Evolutionary conservation across 139 green algal genomes (phyloP).

Genomic region (Picochlorum sp.): DNA sequence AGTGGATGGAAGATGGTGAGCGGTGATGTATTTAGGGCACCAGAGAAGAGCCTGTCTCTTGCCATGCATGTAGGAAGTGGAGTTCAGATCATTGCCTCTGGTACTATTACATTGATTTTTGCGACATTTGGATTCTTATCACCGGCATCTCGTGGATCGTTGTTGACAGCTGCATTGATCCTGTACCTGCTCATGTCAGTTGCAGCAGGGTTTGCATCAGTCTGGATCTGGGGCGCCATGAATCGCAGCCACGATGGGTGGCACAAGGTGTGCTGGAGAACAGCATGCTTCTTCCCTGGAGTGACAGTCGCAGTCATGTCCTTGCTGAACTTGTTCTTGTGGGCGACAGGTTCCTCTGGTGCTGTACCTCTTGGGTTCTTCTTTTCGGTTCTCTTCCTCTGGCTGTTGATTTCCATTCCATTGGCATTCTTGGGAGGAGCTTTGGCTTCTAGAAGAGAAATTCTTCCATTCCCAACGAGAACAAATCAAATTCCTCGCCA

Average conservation of each 20-base stretch:
- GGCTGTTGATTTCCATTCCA: slow-evolving; percentile 42
- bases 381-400: slow-evolving; percentile 79
- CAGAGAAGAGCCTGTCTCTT: slow-evolving; percentile 45
- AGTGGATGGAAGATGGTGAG: slow-evolving; percentile 94
- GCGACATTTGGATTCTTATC: slow-evolving; percentile 90
- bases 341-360: slow-evolving; percentile 62
- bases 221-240: slow-evolving; percentile 78
- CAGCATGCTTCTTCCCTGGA: slow-evolving; percentile 76
- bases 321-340: slow-evolving; percentile 74
- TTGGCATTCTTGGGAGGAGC: slow-evolving; percentile 35
- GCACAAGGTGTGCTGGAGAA: slow-evolving; percentile 38
- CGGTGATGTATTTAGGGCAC: slow-evolving; percentile 88
- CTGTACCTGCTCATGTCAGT: slow-evolving; percentile 74
- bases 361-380: slow-evolving; percentile 81
- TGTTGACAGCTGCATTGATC: slow-evolving; percentile 77
- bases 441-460: slow-evolving; percentile 37
- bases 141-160: slow-evolving; percentile 73
- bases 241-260: slow-evolving; percentile 66
- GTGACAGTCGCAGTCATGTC: slow-evolving; percentile 68
- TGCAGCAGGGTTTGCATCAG: slow-evolving; percentile 51
- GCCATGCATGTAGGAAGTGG: slow-evolving; percentile 64
- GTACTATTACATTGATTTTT: slow-evolving; percentile 76
- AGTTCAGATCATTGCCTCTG: slow-evolving; percentile 75
- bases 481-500: slow-evolving; percentile 97
- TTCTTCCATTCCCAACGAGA: slow-evolving; percentile 49